Percentiles rank a stretch among this genome's conserved stretches.
Evolutionary conservation across 2,329 filamentous ascomycete species (phyloP).

Genomic region (Alternaria angustiovoidea): DNA sequence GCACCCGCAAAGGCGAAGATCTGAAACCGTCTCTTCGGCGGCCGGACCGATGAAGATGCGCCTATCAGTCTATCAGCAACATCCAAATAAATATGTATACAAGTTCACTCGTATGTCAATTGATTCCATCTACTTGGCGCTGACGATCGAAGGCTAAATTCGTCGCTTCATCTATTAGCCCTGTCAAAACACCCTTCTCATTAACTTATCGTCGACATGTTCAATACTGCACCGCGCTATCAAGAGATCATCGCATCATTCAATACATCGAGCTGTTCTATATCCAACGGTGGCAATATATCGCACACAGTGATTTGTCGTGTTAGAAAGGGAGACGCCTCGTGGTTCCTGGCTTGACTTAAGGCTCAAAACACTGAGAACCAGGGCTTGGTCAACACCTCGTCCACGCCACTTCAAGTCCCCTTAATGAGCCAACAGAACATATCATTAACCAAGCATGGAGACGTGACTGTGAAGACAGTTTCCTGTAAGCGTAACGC

Average conservation of each 20-base stretch:
- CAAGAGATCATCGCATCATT: not conserved
- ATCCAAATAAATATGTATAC: not conserved
- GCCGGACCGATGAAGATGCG: conserved; percentile 1
- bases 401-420: not conserved
- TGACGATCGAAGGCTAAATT: conserved; percentile 31
- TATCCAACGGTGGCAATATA: not conserved
- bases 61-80: not conserved
- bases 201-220: not conserved
- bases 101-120: conserved; percentile 12
- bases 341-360: not conserved
- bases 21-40: conserved; percentile 25
- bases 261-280: not conserved
- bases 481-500: not conserved
- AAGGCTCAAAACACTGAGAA: not conserved
- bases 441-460: accelerated
- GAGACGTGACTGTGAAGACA: no score
- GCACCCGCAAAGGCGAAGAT: conserved; percentile 60
- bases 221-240: not conserved
- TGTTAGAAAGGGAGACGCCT: not conserved
- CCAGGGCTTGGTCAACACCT: no score
- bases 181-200: conserved; percentile 22
- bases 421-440: not conserved
- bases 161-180: conserved; percentile 25
- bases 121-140: conserved; percentile 25
- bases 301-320: not conserved